phyloP scores from a whole-genome alignment of 202 grass and related monocot genomes.

The Musa balbisiana region DNA sequence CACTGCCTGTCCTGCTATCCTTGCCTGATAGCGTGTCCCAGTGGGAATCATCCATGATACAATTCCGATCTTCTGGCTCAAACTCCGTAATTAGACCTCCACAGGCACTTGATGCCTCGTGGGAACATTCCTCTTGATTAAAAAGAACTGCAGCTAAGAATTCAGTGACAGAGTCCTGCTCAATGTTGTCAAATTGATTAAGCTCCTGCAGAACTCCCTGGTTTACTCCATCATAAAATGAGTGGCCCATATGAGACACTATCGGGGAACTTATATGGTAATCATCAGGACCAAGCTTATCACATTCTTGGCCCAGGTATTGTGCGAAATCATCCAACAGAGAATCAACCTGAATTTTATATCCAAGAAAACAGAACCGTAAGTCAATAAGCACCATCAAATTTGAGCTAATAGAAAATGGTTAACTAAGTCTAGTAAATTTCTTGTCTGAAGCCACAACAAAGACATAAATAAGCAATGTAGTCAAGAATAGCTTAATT shows the following conservation, averaged over 20 bases:
- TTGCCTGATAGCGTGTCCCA: neutral
- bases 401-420: neutral
- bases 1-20: neutral
- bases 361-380: neutral
- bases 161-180: neutral
- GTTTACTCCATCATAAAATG: neutral
- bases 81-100: neutral
- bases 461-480: no score
- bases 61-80: neutral
- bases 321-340: neutral
- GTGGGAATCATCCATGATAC: neutral
- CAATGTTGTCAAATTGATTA: neutral
- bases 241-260: neutral
- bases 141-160: neutral
- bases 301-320: neutral
- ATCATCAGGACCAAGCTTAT: neutral
- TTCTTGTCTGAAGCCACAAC: no score
- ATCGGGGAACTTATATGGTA: neutral
- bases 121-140: constrained; percentile 4
- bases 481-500: no score
- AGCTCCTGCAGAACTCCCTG: neutral
- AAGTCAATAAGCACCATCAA: neutral
- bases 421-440: neutral
- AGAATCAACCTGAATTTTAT: neutral
- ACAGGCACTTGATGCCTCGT: neutral